A percentile compares a stretch with the other conserved stretches of the same genome.
phyloP scores from a whole-genome alignment of 495 filamentous ascomycete species.

The Acidomyces sp. region DNA sequence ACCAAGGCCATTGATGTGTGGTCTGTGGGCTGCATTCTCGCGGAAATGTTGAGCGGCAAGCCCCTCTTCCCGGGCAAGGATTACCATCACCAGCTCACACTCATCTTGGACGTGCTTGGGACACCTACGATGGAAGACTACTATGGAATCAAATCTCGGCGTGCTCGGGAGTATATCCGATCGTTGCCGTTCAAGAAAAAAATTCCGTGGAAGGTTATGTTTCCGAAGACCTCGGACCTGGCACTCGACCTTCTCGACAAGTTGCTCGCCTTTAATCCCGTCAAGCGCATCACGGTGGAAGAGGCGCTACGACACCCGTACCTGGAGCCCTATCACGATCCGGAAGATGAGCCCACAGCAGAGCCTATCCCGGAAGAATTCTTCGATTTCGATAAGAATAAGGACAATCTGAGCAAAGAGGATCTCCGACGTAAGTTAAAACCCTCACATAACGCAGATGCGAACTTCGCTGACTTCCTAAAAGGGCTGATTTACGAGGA shows the following conservation, averaged over 20 bases:
- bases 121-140: slow-evolving; percentile 99
- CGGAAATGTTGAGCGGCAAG: slow-evolving; percentile 99
- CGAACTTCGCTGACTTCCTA: slow-evolving; percentile 8
- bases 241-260: slow-evolving; percentile 92
- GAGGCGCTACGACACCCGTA: slow-evolving; percentile 96
- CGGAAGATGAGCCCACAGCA: slow-evolving; percentile 95
- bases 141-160: slow-evolving; percentile 98
- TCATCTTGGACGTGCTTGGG: slow-evolving; percentile 94
- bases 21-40: slow-evolving; percentile 97
- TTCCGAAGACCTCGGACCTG: slow-evolving; percentile 90
- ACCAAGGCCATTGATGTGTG: slow-evolving; percentile 99
- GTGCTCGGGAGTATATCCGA: slow-evolving; percentile 96
- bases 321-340: slow-evolving; percentile 97
- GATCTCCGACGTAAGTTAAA: slow-evolving; percentile 66
- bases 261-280: slow-evolving; percentile 92
- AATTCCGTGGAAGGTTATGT: slow-evolving; percentile 92
- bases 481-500: slow-evolving; percentile 88
- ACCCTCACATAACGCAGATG: slow-evolving; percentile 1
- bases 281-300: slow-evolving; percentile 95
- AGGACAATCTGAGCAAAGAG: slow-evolving; percentile 97
- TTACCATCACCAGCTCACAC: slow-evolving; percentile 96
- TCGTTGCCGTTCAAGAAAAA: slow-evolving; percentile 99
- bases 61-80: slow-evolving; percentile 98
- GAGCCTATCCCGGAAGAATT: slow-evolving; percentile 95
- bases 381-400: slow-evolving; percentile 99